phyloP scores from a whole-genome alignment of 352 stramenopile species.

The Globisporangium viniferum region DNA sequence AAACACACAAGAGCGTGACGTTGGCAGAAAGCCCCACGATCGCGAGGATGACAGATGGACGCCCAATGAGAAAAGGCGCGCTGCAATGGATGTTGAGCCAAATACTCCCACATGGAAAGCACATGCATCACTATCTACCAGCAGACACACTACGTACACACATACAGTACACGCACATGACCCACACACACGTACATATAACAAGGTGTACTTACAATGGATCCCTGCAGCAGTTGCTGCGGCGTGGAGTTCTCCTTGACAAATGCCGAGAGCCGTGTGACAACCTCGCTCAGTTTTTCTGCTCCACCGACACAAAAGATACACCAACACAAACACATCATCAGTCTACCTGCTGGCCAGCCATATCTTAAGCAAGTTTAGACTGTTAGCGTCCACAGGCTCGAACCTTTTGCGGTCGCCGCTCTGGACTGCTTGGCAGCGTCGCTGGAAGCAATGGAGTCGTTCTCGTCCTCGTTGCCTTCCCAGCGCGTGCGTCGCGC shows the following conservation, averaged over 20 bases:
- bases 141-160: neutral
- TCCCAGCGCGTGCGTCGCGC: slow-evolving; percentile 19
- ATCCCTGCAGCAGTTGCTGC: slow-evolving; percentile 25
- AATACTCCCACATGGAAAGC: neutral
- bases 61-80: slow-evolving; percentile 11
- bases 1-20: slow-evolving; percentile 9
- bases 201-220: slow-evolving; percentile 4
- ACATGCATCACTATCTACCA: neutral
- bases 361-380: too few relatives aligned
- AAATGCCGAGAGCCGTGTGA: slow-evolving; percentile 57
- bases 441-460: neutral
- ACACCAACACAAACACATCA: neutral
- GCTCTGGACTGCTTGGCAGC: neutral
- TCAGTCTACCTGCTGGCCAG: neutral
- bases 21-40: slow-evolving; percentile 7
- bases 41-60: neutral
- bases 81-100: neutral
- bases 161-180: neutral
- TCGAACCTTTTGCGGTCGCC: slow-evolving; percentile 13
- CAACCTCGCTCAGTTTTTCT: slow-evolving; percentile 48
- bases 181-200: neutral
- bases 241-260: slow-evolving; percentile 60
- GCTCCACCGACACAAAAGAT: neutral
- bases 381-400: too few relatives aligned
- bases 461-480: slow-evolving; percentile 7